phyloP scores from a whole-genome alignment of 306 rosid genomes.

The Myrica gale region DNA sequence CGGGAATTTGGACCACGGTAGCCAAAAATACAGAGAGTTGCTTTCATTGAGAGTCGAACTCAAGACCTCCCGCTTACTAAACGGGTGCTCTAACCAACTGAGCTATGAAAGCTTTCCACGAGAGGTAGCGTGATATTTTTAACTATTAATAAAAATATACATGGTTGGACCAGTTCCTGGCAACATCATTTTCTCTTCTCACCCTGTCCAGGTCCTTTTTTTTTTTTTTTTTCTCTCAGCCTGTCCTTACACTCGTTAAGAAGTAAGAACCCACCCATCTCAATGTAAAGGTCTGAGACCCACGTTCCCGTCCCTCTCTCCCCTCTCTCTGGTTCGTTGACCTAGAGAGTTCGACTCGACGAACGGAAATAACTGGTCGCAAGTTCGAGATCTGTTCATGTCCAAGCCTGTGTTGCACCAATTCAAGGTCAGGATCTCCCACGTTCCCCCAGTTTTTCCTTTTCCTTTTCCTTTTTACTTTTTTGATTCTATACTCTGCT shows the following conservation, averaged over 20 bases:
- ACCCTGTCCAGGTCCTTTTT: not conserved
- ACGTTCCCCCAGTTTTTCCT: not conserved
- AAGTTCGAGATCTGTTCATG: conserved; percentile 37
- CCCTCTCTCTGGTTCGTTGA: conserved; percentile 45
- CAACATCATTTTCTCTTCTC: conserved; percentile 13
- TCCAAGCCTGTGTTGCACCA: conserved; percentile 7
- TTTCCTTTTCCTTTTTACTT: conserved; percentile 5
- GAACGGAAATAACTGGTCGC: conserved; percentile 5
- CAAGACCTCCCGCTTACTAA: conserved; percentile 88
- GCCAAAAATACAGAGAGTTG: not conserved
- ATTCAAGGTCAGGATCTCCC: conserved; percentile 55
- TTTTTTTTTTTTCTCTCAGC: not conserved
- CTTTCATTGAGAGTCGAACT: conserved; percentile 81
- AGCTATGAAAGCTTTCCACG: conserved; percentile 55
- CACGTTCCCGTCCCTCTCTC: conserved; percentile 1
- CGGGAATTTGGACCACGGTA: too few species aligned
- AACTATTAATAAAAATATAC: not conserved
- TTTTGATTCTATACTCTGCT: conserved; percentile 11
- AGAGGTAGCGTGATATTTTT: too few species aligned
- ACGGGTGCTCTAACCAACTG: conserved; percentile 86
- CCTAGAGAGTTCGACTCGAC: conserved; percentile 28
- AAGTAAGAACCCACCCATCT: conserved; percentile 28
- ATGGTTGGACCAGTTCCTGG: conserved; percentile 10
- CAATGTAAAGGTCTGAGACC: conserved; percentile 9
- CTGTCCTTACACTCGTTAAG: conserved; percentile 23